Evolutionary conservation across 257 asterid genomes (phyloP), one percentile per base, ranked within the genome.

Genomic region (Ballota nigra): DNA sequence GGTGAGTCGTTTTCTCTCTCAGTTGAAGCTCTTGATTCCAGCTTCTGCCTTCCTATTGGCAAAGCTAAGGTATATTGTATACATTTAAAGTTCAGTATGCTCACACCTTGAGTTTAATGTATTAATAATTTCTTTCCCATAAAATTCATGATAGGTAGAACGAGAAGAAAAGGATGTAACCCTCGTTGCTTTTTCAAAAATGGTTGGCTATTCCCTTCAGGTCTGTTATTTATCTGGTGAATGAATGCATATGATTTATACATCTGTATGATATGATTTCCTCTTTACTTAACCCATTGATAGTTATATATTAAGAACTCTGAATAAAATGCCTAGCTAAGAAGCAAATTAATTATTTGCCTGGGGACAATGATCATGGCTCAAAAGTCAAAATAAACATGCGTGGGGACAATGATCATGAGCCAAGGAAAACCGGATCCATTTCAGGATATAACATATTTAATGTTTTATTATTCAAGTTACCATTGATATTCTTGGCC

Each of bases 141-240:
- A 29, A 67, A 77, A 33, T 34, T 33, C 49, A 71, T 63, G 76
- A 45, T 85, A 92, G 97, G 81, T 91, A 19, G 98, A 93, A 81
- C 81, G 90, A 47, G 85, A 86, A 80, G 97, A 96, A 47, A 85
- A 78, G 72, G 98, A 90, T 78, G 87, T 88, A 15, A 93, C 97
- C 1, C 89, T 93, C 77, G 74, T 85, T 22, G 93, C 96, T 62
- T 93, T 81, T 83, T 91, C 98, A 55, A 93, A 89, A 84, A 93
- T 93, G 98, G 98, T 93, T 59, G 97, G 96, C 73, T 82, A 73
- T 86, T 82, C 96, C 61, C 91, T 89, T 23, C 83, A 91, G 98
- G 97, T 89, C 38, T 67, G 91, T 76, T 62, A 45, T 10, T 52
- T 72, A 63, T 74, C 41, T 75, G 47, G 68, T n/a, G 72, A 68